Base-by-base conservation (phyloP, 2,329 filamentous ascomycete genomes). In the Colletotrichum zoysiae region DNA sequence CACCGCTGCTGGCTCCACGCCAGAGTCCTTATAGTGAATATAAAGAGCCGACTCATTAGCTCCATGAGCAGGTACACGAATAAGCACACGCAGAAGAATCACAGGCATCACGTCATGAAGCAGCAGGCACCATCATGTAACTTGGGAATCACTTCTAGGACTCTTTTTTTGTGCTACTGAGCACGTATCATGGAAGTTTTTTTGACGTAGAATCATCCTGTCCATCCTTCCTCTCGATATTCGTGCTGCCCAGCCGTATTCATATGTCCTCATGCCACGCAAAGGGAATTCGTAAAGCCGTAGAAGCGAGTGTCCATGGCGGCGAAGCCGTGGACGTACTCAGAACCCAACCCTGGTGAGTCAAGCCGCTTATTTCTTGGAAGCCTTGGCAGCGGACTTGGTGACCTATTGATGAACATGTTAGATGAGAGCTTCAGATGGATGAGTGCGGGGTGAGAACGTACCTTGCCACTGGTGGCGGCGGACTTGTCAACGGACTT, bases 401-500 rank as follows among this genome's bases (percentile, higher is more conserved):
- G 88, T 90, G 80, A 90, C 88, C 76, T 74, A 30, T 56, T 44
- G 58, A 20, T 40, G 55, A 56, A 12, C 20, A 23, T 40, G 60
- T 66, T 55, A 65, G 59, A 55, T 6, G 46, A 23, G 38, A 46
- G 5, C 33, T 38, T 9, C 30, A n/a, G 18, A 4, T 14, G 1
- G 30, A 11, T 1, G 4, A 7, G 12, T 83, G 82, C 79, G 81
- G 83, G 75, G 12, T 26, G 14, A 35, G 12, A 51, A 73, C 74
- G 53, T 77, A 86, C 85, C 90, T 93, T 93, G 81, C 87, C 91
- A 76, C 84, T 62, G 79, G 82, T 83, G 75, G 78, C 84, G 71
- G 80, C 81, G 75, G 86, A 78, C 90, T 93, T 94, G 79, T 90
- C 90, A 75, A 95, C 93, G 76, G 88, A 87, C 91, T 97, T 97